Percentiles rank a stretch among this genome's conserved stretches.
phyloP scores from a whole-genome alignment of 78 protist species.

The Emiliania huxleyi region DNA sequence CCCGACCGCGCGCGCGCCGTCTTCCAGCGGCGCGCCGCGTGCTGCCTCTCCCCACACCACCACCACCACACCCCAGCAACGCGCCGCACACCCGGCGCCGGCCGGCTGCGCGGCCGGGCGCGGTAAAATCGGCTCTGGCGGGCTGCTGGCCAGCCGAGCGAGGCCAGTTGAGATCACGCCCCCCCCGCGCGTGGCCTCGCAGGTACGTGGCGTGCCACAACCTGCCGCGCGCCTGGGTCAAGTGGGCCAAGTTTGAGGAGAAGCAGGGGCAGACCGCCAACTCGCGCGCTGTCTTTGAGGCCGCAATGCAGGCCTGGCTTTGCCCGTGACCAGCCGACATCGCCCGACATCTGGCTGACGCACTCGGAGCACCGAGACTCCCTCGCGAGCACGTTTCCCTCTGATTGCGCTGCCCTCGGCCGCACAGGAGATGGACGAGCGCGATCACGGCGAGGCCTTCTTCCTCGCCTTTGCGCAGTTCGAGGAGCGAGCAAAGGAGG shows the following conservation, averaged over 20 bases:
- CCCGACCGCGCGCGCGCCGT: conserved; percentile 70
- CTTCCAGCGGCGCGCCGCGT: neutral
- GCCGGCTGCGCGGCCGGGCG: no score
- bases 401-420: no score
- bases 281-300: conserved; percentile 75
- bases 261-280: conserved; percentile 52
- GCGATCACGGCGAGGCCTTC: conserved; percentile 56
- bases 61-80: no score
- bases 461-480: conserved; percentile 90
- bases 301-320: conserved; percentile 73
- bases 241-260: conserved; percentile 86
- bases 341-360: no score
- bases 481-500: conserved; percentile 75
- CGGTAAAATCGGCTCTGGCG: no score
- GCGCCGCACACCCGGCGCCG: no score
- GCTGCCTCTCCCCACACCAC: neutral
- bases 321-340: no score
- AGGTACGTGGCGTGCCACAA: neutral
- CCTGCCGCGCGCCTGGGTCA: conserved; percentile 71
- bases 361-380: no score
- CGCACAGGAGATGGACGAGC: conserved; percentile 37
- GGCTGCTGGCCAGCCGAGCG: no score
- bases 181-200: no score
- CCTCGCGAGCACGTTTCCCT: no score
- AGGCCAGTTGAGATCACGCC: no score